Conservation (phyloP, 2,329 filamentous ascomycete species). For the Dothideomycetidae sp. region DNA sequence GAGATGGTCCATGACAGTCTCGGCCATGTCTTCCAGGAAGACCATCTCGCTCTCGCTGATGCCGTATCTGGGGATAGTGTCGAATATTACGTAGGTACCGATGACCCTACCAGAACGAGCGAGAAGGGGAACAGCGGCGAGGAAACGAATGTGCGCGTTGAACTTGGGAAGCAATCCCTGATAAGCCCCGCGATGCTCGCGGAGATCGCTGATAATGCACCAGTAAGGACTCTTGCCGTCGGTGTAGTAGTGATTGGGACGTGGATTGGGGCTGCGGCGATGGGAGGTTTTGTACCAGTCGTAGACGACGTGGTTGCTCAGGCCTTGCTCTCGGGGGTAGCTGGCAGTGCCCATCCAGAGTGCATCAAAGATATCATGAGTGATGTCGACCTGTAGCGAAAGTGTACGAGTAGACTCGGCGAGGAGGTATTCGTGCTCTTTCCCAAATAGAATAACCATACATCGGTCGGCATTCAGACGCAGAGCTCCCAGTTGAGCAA, state of each 20-base stretch:
- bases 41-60: slow-evolving; percentile 36
- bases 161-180: slow-evolving; percentile 11
- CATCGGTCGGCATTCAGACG: slow-evolving; percentile 34
- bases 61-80: slow-evolving; percentile 41
- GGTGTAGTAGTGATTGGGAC: slow-evolving; percentile 14
- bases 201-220: slow-evolving; percentile 16
- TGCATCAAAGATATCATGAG: slow-evolving; percentile 19
- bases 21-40: slow-evolving; percentile 43
- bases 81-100: slow-evolving; percentile 45
- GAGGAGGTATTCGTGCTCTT: slow-evolving; percentile 35
- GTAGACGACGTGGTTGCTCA: slow-evolving; percentile 21
- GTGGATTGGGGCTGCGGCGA: slow-evolving; percentile 13
- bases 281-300: slow-evolving; percentile 16
- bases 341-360: slow-evolving; percentile 25
- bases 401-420: slow-evolving; percentile 37
- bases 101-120: slow-evolving; percentile 43
- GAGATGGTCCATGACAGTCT: slow-evolving; percentile 46
- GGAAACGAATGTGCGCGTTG: slow-evolving; percentile 26
- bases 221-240: slow-evolving; percentile 15
- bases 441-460: slow-evolving; percentile 37
- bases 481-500: slow-evolving; percentile 37
- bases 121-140: slow-evolving; percentile 46
- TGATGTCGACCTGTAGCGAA: slow-evolving; percentile 24
- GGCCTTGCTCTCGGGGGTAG: slow-evolving; percentile 21
- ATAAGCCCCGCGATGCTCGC: slow-evolving; percentile 5